Percentiles rank a stretch among this genome's conserved stretches.
phyloP scores from a whole-genome alignment of 2,329 filamentous ascomycete genomes.

The Colletotrichum gloeosporioides region DNA sequence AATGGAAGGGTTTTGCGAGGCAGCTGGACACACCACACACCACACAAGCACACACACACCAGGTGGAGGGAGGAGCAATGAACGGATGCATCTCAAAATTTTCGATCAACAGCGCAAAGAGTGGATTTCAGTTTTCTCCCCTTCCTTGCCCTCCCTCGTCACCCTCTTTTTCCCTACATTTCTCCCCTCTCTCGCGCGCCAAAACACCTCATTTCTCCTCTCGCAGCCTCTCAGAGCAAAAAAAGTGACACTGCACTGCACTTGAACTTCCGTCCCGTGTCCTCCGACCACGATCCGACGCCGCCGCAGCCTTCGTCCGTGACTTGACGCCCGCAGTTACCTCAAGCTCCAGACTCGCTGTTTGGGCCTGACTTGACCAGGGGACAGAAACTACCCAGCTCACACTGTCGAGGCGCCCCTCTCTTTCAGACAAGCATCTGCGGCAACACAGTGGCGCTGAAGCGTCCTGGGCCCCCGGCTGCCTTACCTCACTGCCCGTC shows the following conservation, averaged over 20 bases:
- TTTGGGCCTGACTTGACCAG: conserved; percentile 3
- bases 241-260: not conserved
- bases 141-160: not conserved
- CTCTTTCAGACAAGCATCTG: conserved; percentile 12
- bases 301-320: conserved; percentile 1
- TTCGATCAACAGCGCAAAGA: conserved; percentile 10
- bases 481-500: not conserved
- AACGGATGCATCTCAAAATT: conserved; percentile 19
- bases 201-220: not conserved
- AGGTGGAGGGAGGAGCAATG: not conserved
- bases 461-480: not conserved
- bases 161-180: not conserved
- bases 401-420: not conserved
- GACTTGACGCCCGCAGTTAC: not conserved
- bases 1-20: not conserved
- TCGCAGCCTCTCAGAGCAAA: not conserved
- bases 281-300: not conserved
- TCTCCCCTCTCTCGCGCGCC: not conserved
- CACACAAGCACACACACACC: not conserved
- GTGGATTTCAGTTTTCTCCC: not conserved
- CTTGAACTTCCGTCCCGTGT: not conserved
- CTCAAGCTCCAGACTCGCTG: not conserved
- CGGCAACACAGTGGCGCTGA: conserved; percentile 4
- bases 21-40: not conserved
- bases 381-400: not conserved